A percentile compares a stretch with the other conserved stretches of the same genome.
These are phyloP conservation scores for Hymenoscyphus albidus DNA, from an alignment of 2,329 filamentous ascomycete genomes.

Conservation along the genomic window DNA sequence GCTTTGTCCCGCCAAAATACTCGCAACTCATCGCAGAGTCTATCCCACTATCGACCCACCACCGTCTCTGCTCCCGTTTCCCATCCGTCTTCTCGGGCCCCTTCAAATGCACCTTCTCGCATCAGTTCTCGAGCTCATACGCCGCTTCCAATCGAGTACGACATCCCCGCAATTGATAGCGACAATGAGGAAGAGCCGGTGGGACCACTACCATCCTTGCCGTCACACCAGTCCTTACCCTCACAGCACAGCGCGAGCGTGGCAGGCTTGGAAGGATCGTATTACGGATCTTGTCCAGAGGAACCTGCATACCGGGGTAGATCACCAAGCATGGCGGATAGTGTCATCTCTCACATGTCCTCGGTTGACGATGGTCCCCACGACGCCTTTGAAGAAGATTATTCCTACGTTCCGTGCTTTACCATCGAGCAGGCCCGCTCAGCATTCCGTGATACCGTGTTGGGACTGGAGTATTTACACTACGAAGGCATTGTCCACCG, in stretches of 20 bases:
- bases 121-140: constrained; percentile 34
- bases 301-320: constrained; percentile 59
- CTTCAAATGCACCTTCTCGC: constrained; percentile 30
- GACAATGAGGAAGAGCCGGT: constrained; percentile 55
- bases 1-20: constrained; percentile 28
- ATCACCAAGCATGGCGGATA: constrained; percentile 77
- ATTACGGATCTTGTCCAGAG: constrained; percentile 67
- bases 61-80: constrained; percentile 31
- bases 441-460: constrained; percentile 86
- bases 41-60: constrained; percentile 21
- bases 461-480: constrained; percentile 90
- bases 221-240: constrained; percentile 44
- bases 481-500: constrained; percentile 82
- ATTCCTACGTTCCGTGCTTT: constrained; percentile 89
- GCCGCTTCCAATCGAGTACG: constrained; percentile 38
- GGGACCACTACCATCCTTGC: constrained; percentile 43
- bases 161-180: constrained; percentile 36
- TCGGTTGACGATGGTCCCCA: constrained; percentile 58
- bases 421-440: constrained; percentile 77
- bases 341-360: constrained; percentile 67
- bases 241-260: constrained; percentile 43
- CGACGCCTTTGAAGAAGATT: constrained; percentile 76
- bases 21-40: constrained; percentile 27
- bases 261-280: constrained; percentile 66
- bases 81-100: constrained; percentile 26